phyloP scores from a whole-genome alignment of 139 green algal genomes.

The Astrephomene gubernaculifera region DNA sequence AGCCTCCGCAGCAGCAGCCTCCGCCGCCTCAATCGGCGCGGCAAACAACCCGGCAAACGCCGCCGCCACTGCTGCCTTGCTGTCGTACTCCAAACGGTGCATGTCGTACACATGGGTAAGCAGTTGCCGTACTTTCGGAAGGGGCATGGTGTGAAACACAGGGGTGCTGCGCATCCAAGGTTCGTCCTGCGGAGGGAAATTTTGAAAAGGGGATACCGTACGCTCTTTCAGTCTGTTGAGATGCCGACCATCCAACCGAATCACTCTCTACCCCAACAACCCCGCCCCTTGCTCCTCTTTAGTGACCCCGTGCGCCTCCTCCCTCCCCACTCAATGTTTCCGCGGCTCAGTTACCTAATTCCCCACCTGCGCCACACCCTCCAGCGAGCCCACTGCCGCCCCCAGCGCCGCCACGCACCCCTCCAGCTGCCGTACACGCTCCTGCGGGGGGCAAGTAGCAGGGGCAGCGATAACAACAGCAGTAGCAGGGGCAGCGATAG shows the following conservation, averaged over 20 bases:
- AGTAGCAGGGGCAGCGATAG: too few species aligned
- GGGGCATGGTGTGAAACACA: constrained; percentile 33
- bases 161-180: constrained; percentile 19
- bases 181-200: constrained; percentile 32
- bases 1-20: background rate
- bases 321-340: too few species aligned
- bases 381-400: background rate
- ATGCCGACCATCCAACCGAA: too few species aligned
- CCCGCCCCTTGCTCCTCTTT: too few species aligned
- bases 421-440: background rate
- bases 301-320: too few species aligned
- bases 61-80: constrained; percentile 2
- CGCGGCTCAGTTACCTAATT: too few species aligned
- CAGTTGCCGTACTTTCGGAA: constrained; percentile 22
- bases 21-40: background rate
- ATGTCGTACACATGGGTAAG: constrained; percentile 14
- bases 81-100: constrained; percentile 33
- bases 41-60: background rate
- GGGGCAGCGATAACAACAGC: too few species aligned
- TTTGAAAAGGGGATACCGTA: too few species aligned
- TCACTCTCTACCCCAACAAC: too few species aligned
- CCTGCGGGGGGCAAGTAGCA: constrained; percentile 10
- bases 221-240: too few species aligned
- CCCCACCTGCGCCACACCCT: background rate
- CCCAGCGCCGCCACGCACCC: background rate